These are phyloP conservation scores for Waltiozyma sp. DNA, from an alignment of 1,139 yeast species.

Conservation along the genomic window DNA sequence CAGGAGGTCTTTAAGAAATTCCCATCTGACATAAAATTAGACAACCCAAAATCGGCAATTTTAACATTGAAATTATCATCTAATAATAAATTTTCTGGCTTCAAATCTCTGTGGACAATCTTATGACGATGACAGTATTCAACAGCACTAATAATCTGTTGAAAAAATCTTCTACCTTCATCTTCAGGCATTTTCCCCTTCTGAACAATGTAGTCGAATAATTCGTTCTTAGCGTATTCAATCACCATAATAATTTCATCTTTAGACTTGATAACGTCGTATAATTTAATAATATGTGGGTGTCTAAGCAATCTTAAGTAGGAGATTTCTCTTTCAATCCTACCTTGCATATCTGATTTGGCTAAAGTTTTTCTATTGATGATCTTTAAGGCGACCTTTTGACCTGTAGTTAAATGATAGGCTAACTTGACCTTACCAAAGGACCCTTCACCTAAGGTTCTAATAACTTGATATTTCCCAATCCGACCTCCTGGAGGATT, in stretches of 20 bases:
- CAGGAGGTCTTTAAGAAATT: constrained; percentile 91
- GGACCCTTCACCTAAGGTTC: constrained; percentile 94
- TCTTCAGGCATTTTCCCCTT: constrained; percentile 90
- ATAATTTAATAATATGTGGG: constrained; percentile 92
- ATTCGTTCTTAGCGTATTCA: constrained; percentile 92
- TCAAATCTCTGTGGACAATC: constrained; percentile 92
- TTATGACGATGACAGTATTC: constrained; percentile 97
- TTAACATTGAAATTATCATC: constrained; percentile 90
- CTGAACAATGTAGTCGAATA: constrained; percentile 93
- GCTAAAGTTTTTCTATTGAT: constrained; percentile 90
- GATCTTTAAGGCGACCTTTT: constrained; percentile 87
- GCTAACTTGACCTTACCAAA: constrained; percentile 96
- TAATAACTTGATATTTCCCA: constrained; percentile 89
- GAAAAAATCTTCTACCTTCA: constrained; percentile 92
- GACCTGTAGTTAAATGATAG: constrained; percentile 86
- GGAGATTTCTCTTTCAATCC: constrained; percentile 90
- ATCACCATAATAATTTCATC: constrained; percentile 97
- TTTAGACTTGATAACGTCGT: constrained; percentile 91
- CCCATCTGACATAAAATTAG: constrained; percentile 97
- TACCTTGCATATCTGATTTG: constrained; percentile 94
- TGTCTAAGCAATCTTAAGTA: constrained; percentile 83
- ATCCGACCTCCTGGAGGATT: constrained; percentile 38
- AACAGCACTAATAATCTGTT: constrained; percentile 94
- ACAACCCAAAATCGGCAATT: constrained; percentile 93
- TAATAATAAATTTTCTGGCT: constrained; percentile 84